Base-by-base conservation (phyloP, 192 early-diverging fungal species). In the Linnemannia schmuckeri region DNA sequence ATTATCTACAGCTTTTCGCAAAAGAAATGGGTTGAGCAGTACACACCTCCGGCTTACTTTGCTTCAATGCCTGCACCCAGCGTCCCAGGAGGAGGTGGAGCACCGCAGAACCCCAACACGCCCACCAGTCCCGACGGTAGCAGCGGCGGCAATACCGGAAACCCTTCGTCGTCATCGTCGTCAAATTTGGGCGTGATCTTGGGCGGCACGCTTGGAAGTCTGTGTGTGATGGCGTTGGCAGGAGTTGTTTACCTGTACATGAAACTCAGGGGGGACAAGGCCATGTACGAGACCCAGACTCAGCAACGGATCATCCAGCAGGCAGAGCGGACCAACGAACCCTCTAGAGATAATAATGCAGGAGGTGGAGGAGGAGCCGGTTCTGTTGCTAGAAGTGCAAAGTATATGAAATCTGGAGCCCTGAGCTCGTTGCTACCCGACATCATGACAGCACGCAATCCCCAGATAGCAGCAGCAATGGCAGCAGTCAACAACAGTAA, bases 231-330 rank as follows among this genome's bases (percentile, higher is more conserved):
- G 47, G 49, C 74, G 1, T 0, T 75, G 20, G 74, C 74, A n/a
- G 54, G 74, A 18, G 27, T 49, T 18, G 49, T 75, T 35, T 37
- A 75, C 74, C 10, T 75, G 54, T 75, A 33, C 49, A 47, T 38
- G 74, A 75, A 54, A 24, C 46, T 52, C 30, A 30, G 35, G 8
- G 9, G 35, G 2, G 52, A 55, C 52, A 46, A 54, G 20, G 37
- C 52, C 74, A 49, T 44, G 72, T 74, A 73, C 27, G 42, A 73
- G 17, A 6, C n/a, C 4, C 61, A 66, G 61, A 30, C 30, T 30
- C 27, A 33, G 4, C 61, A 66, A 30, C 61, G 61, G 30, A 66
- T 66, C 61, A 66, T 33, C 15, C 61, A 13, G 30, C 61, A 66
- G 61, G 61, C 61, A 0, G 30, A 35, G 33, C 61, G 61, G 10